These are phyloP conservation scores for Saturnispora saitoi DNA, from an alignment of 805 yeast genomes.

Conservation along the genomic window DNA sequence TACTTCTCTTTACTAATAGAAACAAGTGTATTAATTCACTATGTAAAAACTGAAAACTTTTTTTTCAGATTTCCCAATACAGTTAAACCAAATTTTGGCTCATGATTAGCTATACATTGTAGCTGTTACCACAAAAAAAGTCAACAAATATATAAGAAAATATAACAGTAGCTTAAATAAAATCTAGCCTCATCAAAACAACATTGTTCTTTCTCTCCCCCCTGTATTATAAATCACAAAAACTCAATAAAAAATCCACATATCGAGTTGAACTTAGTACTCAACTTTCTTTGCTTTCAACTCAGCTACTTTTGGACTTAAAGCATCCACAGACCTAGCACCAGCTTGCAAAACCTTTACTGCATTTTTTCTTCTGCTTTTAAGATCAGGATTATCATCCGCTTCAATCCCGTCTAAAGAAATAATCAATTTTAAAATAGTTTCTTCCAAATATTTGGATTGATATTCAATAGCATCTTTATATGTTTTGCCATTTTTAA, in stretches of 20 bases:
- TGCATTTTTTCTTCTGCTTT: slow-evolving; percentile 48
- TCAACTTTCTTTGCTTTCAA: slow-evolving; percentile 13
- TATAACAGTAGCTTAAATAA: neutral
- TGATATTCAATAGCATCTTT: slow-evolving; percentile 33
- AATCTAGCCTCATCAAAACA: neutral
- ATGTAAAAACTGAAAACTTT: neutral
- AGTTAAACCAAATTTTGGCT: neutral
- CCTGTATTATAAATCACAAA: neutral
- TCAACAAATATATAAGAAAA: too few relatives aligned
- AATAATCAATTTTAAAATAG: slow-evolving; percentile 56
- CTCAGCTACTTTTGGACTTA: slow-evolving; percentile 17
- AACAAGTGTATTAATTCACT: neutral
- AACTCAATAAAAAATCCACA: neutral
- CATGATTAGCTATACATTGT: neutral
- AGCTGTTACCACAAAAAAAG: neutral
- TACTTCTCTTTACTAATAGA: neutral
- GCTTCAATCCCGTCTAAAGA: slow-evolving; percentile 51
- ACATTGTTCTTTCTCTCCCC: neutral
- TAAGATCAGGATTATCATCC: slow-evolving; percentile 39
- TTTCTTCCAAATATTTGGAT: slow-evolving; percentile 55
- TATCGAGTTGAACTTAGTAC: neutral
- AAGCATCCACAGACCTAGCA: slow-evolving; percentile 44
- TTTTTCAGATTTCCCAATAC: neutral
- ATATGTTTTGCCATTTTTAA: slow-evolving; percentile 13
- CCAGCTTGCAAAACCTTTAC: slow-evolving; percentile 54